These are phyloP conservation scores for Trypanosoma conorhini DNA, from an alignment of 208 protist genomes.

Conservation along the genomic window DNA sequence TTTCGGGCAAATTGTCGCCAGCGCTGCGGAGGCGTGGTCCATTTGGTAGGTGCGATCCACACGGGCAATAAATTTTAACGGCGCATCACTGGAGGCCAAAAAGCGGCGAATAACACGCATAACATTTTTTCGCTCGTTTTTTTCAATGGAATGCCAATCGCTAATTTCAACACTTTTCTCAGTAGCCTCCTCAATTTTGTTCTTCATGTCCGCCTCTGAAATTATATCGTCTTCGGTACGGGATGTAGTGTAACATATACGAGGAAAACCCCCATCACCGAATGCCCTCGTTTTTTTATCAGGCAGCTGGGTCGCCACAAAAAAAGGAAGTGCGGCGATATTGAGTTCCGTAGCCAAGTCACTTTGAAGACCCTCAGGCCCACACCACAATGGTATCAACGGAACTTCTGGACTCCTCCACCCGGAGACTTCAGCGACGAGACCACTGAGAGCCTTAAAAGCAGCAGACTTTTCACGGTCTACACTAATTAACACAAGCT, in stretches of 20 bases:
- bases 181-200: slow-evolving; percentile 4
- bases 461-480: slow-evolving; percentile 54
- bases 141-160: slow-evolving; percentile 39
- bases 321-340: slow-evolving; percentile 58
- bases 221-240: slow-evolving; percentile 5
- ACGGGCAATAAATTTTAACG: slow-evolving; percentile 58
- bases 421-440: slow-evolving; percentile 30
- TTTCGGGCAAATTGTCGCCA: slow-evolving; percentile 42
- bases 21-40: slow-evolving; percentile 34
- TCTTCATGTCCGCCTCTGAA: background rate
- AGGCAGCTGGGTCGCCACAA: slow-evolving; percentile 46
- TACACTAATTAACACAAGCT: slow-evolving; percentile 86
- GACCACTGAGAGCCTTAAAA: slow-evolving; percentile 29
- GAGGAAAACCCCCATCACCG: slow-evolving; percentile 18
- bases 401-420: slow-evolving; percentile 76
- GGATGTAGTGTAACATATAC: slow-evolving; percentile 25
- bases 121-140: slow-evolving; percentile 25
- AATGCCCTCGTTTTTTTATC: slow-evolving; percentile 23
- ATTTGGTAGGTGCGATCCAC: slow-evolving; percentile 50
- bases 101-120: slow-evolving; percentile 30
- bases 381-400: slow-evolving; percentile 77
- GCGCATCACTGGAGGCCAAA: slow-evolving; percentile 38
- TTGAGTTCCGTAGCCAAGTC: slow-evolving; percentile 57
- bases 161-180: slow-evolving; percentile 1
- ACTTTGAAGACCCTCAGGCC: slow-evolving; percentile 67